Base-by-base conservation (phyloP, 305 asterid species). In the Fraxinus nigra region DNA sequence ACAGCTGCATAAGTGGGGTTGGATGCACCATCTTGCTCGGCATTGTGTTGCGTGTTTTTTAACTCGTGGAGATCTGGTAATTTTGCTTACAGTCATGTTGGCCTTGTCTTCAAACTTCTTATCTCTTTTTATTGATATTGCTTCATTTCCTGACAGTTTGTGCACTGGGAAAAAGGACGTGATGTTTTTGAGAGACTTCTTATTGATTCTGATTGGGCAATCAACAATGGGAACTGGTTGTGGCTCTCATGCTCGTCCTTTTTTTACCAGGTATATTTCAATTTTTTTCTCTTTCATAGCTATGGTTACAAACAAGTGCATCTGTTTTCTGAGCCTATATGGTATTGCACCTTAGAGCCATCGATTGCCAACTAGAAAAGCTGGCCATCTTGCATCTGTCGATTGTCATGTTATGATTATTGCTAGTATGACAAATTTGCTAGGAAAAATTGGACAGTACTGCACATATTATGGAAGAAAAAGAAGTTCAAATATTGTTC, bases 11-110 rank as follows among this genome's bases (percentile, higher is more conserved):
- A 92, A 92, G 78, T 95, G 98, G 97, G 99, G 99, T 32, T 95
- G 99, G 99, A 92, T 95, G 89, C 99, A 95, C 89, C 98, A 94
- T 88, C 99, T 95, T 84, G 99, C 98, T 70, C 89, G 98, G 54
- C 99, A 95, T 54, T 89, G 95, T 88, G 98, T 94, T 79, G 97
- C 99, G 48, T 95, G 98, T 85, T 95, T 94, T 83, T 82, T 95
- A 46, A 95, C 97, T 83, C 98, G 97, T 37, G 98, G 97, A 80
- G 98, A 95, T 88, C 84, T 94, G 98, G 98, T 93, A 87, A 79
- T 73, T 72, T 76, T 28, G 28, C 84, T 78, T 82, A 82, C 77
- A 32, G 30, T 54, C 14, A 38, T 18, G 20, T 79, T 16, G 73
- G 40, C 54, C 72, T 10, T 24, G 28, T 74, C 26, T 33, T 83